A percentile compares a stretch with the other conserved stretches of the same genome.
Evolutionary conservation across 345 rosid genomes (phyloP).

Genomic region (Boechera retrofracta): DNA sequence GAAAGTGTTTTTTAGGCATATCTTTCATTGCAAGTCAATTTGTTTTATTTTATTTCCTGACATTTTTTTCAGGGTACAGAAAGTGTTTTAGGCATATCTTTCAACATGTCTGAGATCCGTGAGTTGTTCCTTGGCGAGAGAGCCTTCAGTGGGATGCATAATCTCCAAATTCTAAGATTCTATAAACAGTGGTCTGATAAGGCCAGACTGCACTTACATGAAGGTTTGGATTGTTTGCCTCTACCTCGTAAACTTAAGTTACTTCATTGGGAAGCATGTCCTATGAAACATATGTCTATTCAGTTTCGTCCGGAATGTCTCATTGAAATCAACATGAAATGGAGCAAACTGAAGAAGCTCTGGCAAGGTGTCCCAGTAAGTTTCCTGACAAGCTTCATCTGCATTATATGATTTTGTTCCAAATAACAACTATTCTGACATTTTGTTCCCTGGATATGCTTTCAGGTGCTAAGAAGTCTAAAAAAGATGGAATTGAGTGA

Average conservation of each 20-base stretch:
- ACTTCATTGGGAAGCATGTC: slow-evolving; percentile 29
- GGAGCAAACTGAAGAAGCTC: slow-evolving; percentile 31
- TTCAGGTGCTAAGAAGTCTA: slow-evolving; percentile 34
- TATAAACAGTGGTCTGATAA: background rate
- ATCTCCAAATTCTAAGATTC: slow-evolving; percentile 22
- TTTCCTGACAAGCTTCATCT: background rate
- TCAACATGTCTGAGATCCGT: background rate
- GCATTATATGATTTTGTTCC: background rate
- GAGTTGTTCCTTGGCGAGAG: background rate
- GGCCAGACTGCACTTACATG: background rate
- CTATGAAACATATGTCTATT: slow-evolving; percentile 1
- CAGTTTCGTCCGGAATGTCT: slow-evolving; percentile 12
- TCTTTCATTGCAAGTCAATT: background rate
- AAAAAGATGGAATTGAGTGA: slow-evolving; percentile 18
- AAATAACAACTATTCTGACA: background rate
- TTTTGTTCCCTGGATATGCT: background rate
- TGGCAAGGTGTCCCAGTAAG: slow-evolving; percentile 41
- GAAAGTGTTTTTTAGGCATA: no score
- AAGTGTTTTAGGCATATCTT: background rate
- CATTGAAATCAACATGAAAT: background rate
- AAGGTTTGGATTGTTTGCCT: slow-evolving; percentile 22
- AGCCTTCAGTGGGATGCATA: slow-evolving; percentile 17
- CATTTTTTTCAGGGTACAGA: background rate
- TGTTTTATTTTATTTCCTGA: background rate
- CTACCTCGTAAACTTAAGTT: slow-evolving; percentile 19